These are phyloP conservation scores for Rhodotorula sp. DNA, from an alignment of 1,284 basidiomycete genomes.

Conservation along the genomic window DNA sequence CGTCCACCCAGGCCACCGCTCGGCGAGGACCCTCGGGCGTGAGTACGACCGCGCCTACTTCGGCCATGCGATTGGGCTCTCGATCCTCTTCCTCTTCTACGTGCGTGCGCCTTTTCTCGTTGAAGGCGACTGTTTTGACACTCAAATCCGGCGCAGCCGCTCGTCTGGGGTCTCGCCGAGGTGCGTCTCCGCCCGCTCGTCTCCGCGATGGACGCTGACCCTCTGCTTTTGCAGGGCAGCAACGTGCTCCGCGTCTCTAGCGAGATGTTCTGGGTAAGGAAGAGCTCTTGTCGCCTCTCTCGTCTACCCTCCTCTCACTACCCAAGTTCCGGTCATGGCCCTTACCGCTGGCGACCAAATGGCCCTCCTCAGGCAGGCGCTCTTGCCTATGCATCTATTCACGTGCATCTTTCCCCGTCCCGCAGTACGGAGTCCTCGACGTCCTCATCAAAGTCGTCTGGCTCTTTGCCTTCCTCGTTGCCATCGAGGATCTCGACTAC, in stretches of 20 bases:
- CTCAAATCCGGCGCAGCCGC: conserved; percentile 10
- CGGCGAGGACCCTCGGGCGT: not conserved
- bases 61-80: not conserved
- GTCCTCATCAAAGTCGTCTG: conserved; percentile 6
- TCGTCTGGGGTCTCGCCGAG: conserved; percentile 9
- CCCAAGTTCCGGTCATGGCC: too few relatives aligned
- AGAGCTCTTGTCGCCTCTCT: not conserved
- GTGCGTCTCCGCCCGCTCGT: not conserved
- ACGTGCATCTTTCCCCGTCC: too few relatives aligned
- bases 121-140: too few relatives aligned
- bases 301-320: not conserved
- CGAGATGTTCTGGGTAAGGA: conserved; percentile 12
- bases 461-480: conserved; percentile 2
- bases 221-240: not conserved
- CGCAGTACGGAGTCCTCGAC: conserved; percentile 25
- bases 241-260: conserved; percentile 14
- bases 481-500: conserved; percentile 1
- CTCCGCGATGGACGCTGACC: not conserved
- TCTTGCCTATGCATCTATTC: too few relatives aligned
- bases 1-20: not conserved
- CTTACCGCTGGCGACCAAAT: not conserved
- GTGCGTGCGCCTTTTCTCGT: not conserved
- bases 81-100: conserved; percentile 6
- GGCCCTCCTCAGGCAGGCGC: too few relatives aligned
- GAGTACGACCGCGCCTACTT: not conserved